A percentile compares a stretch with the other conserved stretches of the same genome.
Evolutionary conservation across 1,284 basidiomycete species (phyloP).

Genomic region (Pseudomicrostroma phylloplanum): DNA sequence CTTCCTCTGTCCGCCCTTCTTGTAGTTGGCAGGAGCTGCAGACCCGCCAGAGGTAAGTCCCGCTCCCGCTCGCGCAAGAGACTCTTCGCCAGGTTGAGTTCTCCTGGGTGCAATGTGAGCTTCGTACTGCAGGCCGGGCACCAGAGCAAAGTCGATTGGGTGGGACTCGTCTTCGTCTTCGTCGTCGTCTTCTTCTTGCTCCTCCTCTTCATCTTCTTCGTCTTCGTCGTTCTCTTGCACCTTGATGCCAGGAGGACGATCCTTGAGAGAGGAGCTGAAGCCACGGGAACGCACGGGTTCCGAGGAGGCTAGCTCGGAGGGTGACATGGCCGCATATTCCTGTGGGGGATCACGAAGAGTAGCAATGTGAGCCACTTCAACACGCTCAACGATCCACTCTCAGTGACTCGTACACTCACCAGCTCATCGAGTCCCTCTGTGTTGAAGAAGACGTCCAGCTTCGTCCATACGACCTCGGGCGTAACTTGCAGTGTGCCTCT

Average conservation of each 20-base stretch:
- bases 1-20: not conserved
- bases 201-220: not conserved
- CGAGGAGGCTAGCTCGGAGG: not conserved
- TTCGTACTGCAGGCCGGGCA: not conserved
- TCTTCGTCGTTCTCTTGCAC: not conserved
- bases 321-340: not conserved
- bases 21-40: not conserved
- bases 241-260: not conserved
- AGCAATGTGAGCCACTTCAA: not conserved
- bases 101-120: not conserved
- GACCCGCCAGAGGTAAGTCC: not conserved
- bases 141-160: slow-evolving; percentile 4
- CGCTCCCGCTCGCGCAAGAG: not conserved
- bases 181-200: not conserved
- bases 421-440: not conserved
- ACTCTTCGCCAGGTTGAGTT: not conserved
- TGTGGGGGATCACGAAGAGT: not conserved
- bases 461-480: not conserved
- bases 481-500: not conserved
- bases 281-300: not conserved
- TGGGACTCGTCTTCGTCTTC: not conserved
- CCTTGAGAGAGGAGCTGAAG: not conserved
- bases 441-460: not conserved
- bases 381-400: not conserved
- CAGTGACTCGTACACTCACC: not conserved